A percentile compares a stretch with the other conserved stretches of the same genome.
Conservation (phyloP, 768 basidiomycete species). For the Leccinum uliginosum region DNA sequence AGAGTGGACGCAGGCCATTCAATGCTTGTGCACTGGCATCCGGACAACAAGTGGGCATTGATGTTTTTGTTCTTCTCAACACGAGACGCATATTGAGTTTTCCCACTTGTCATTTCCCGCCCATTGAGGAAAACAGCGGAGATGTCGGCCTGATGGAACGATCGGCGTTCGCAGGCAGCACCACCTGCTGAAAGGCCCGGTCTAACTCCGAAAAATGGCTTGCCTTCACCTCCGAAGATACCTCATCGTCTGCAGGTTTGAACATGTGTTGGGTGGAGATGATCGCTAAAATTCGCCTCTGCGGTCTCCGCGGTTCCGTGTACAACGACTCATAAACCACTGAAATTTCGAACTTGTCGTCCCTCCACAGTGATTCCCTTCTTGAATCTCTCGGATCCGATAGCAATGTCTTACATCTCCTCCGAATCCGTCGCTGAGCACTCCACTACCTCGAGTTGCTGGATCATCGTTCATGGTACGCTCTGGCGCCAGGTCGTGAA, state of each 20-base stretch:
- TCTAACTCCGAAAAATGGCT: conserved; percentile 17
- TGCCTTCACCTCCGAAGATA: background rate
- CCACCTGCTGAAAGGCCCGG: conserved; percentile 6
- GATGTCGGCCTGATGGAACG: background rate
- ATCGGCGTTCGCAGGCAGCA: background rate
- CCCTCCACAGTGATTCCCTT: background rate
- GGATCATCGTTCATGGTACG: conserved; percentile 78
- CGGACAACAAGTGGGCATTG: background rate
- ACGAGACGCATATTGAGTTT: background rate
- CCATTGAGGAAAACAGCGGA: background rate
- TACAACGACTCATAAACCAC: conserved; percentile 10
- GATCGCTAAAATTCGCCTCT: background rate
- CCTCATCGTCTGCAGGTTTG: background rate
- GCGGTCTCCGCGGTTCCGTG: conserved; percentile 16
- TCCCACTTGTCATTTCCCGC: background rate
- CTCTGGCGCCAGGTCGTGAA: conserved; percentile 20
- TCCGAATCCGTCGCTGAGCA: conserved; percentile 48
- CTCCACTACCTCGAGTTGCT: conserved; percentile 55
- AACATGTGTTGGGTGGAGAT: conserved; percentile 1
- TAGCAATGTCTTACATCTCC: conserved; percentile 27
- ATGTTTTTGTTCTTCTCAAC: background rate
- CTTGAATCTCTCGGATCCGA: background rate
- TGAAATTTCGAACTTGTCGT: background rate
- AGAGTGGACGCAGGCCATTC: conserved; percentile 10
- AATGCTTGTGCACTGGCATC: background rate